These are phyloP conservation scores for Excoecaria cochinchinensis DNA, from an alignment of 345 rosid genomes.

Conservation along the genomic window DNA sequence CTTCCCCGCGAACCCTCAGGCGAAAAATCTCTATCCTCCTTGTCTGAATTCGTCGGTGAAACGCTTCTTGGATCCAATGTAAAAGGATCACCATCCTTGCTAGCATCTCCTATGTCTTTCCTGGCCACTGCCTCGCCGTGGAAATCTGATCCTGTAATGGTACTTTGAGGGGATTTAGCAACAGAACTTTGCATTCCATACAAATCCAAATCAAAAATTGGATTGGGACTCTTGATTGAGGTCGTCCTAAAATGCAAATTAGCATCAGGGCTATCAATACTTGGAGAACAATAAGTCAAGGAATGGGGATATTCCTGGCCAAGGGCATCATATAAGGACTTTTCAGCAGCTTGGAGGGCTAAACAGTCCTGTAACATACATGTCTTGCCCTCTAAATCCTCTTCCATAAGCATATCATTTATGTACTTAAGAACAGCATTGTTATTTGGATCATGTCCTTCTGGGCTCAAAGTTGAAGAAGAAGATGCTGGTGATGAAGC, in stretches of 20 bases:
- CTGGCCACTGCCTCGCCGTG: neutral
- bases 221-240: slow-evolving; percentile 12
- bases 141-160: slow-evolving; percentile 25
- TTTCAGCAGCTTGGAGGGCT: slow-evolving; percentile 85
- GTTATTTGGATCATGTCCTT: slow-evolving; percentile 13
- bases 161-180: slow-evolving; percentile 17
- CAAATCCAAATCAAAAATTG: neutral
- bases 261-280: slow-evolving; percentile 11
- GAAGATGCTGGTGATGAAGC: neutral
- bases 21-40: slow-evolving; percentile 15
- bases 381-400: slow-evolving; percentile 60
- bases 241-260: slow-evolving; percentile 10
- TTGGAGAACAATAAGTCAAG: slow-evolving; percentile 8
- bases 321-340: slow-evolving; percentile 62
- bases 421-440: slow-evolving; percentile 59
- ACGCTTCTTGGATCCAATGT: slow-evolving; percentile 3
- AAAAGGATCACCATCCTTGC: slow-evolving; percentile 1
- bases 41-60: slow-evolving; percentile 9
- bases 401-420: slow-evolving; percentile 81
- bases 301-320: slow-evolving; percentile 46
- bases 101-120: slow-evolving; percentile 11
- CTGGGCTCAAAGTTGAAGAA: slow-evolving; percentile 5
- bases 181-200: slow-evolving; percentile 7
- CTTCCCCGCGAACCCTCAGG: slow-evolving; percentile 26
- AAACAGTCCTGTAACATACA: slow-evolving; percentile 75